Evolutionary conservation across 495 filamentous ascomycete genomes (phyloP), one percentile per base, ranked within the genome.

Genomic region (Trichoderma parareesei): DNA sequence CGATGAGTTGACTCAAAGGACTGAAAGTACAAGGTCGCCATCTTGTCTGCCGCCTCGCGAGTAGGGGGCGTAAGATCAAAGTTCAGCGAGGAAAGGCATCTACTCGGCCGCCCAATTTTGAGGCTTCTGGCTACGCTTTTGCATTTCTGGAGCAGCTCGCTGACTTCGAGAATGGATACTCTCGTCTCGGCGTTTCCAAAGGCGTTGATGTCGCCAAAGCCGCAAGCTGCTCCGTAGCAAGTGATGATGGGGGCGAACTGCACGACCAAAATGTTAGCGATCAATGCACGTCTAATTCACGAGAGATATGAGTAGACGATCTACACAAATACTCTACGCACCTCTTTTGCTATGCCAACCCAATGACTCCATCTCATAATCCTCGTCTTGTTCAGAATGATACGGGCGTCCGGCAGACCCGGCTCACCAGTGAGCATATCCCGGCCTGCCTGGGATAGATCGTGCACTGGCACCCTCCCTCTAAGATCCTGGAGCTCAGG

Each of bases 1-100:
- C 85, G 77, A 67, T 81, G 76, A 3, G 76, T 80, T 0, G 79
- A 81, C 69, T 89, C 87, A 60, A 85, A 84, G 4, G 77, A 82
- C 3, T 74, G 71, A 42, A 87, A 77, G 72, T 89, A 89, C 3
- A 81, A 41, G 63, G 10, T 67, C n/a, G 82, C 72, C 64, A 87
- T 74, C 43, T 72, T 65, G 66, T 89, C 84, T 4, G 81, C 76
- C 2, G 84, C 63, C 40, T 41, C 40, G 11, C 40, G 40, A 11
- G 77, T 65, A 0, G 84, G 84, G 5, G 83, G 69, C 20, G 75
- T 66, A 4, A 80, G 72, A 44, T 65, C 35, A 43, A 71, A 68
- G 60, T 70, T 49, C 57, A 67, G 62, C 60, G 41, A 65, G 49
- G 62, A 66, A 41, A 73, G 61, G 71, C 62, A 65, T 63, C 67